Evolutionary conservation across 1,284 basidiomycete genomes (phyloP).

Genomic region (Rhodotorula mucilaginosa): DNA sequence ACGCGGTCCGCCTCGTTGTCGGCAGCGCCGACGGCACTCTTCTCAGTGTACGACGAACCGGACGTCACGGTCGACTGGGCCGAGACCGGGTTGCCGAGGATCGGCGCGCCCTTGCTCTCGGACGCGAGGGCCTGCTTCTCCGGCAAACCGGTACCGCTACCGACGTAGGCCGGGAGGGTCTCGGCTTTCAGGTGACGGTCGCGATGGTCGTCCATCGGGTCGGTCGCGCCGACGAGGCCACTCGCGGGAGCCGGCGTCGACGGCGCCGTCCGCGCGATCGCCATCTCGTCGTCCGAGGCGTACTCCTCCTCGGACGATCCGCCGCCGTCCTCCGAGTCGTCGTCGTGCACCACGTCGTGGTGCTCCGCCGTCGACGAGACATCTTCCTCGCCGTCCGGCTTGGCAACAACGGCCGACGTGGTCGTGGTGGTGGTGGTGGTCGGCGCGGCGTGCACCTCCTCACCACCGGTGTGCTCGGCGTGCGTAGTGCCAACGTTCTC

Average conservation of each 20-base stretch:
- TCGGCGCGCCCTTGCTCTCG: constrained; percentile 19
- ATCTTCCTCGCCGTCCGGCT: neutral
- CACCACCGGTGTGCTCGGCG: neutral
- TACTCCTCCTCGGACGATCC: constrained; percentile 39
- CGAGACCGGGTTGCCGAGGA: constrained; percentile 19
- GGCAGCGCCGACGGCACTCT: neutral
- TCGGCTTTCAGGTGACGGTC: constrained; percentile 23
- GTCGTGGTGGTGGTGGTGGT: neutral
- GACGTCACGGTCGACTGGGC: neutral
- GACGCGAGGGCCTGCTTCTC: constrained; percentile 27
- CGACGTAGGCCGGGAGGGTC: constrained; percentile 32
- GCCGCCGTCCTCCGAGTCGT: constrained; percentile 34
- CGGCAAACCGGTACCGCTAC: constrained; percentile 7
- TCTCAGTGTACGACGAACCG: neutral
- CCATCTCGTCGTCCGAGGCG: constrained; percentile 26
- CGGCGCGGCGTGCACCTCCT: neutral
- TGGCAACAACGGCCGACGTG: neutral
- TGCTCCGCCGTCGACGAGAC: neutral
- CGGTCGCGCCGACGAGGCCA: neutral
- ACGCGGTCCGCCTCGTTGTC: neutral
- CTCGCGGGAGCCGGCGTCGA: constrained; percentile 1
- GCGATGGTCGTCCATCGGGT: neutral
- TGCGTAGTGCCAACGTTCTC: neutral
- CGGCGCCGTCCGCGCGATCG: constrained; percentile 26
- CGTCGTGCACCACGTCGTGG: constrained; percentile 11